Evolutionary conservation across 1,284 basidiomycete genomes (phyloP).

Genomic region (Porodaedalea pini): DNA sequence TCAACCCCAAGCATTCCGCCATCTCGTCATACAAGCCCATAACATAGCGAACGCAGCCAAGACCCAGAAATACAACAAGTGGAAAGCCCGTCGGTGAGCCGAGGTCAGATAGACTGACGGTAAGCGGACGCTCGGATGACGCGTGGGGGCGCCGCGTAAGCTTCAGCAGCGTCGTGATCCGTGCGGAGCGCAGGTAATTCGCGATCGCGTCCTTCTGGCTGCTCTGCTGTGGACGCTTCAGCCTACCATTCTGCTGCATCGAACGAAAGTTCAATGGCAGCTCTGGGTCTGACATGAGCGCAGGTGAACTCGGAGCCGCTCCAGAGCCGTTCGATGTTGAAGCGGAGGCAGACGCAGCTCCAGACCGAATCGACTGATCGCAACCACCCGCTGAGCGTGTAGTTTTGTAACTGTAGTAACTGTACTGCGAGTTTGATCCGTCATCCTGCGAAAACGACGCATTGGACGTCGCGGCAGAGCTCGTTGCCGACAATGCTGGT

Average conservation of each 20-base stretch:
- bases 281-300: conserved; percentile 4
- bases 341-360: conserved; percentile 14
- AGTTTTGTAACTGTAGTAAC: conserved; percentile 8
- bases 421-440: background rate
- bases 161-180: conserved; percentile 78
- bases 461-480: conserved; percentile 1
- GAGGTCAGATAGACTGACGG: conserved; percentile 91
- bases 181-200: conserved; percentile 78
- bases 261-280: conserved; percentile 2
- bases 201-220: conserved; percentile 70
- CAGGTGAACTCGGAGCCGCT: background rate
- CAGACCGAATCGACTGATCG: conserved; percentile 16
- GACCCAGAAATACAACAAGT: conserved; percentile 86
- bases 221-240: conserved; percentile 20
- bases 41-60: conserved; percentile 92
- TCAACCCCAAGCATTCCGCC: conserved; percentile 80
- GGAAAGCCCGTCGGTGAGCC: conserved; percentile 81
- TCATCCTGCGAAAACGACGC: background rate
- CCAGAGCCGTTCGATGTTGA: conserved; percentile 3
- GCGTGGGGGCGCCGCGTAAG: conserved; percentile 79
- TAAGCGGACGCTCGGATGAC: conserved; percentile 64
- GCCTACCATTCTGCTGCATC: background rate
- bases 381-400: conserved; percentile 14
- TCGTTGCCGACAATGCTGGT: conserved; percentile 28
- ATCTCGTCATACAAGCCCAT: conserved; percentile 96